Conservation (phyloP, 441 rosid species). For the Lepidium campestre region DNA sequence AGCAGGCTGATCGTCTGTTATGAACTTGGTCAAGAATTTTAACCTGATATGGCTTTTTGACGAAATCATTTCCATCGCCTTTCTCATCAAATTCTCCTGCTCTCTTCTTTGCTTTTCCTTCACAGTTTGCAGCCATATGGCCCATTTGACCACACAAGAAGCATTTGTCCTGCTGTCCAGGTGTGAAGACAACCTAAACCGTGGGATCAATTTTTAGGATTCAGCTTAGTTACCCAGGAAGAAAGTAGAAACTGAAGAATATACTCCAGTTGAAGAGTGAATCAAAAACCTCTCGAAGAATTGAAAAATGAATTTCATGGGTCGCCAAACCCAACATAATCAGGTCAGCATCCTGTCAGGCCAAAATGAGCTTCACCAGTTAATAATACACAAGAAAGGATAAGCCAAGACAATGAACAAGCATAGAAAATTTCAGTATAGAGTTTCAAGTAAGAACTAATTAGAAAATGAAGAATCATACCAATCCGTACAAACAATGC, state of each 20-base stretch:
- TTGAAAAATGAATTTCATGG: conserved; percentile 94
- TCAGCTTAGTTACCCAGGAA: not conserved
- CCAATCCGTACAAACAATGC: conserved; percentile 96
- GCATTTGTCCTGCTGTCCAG: conserved; percentile 90
- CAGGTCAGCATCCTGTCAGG: conserved; percentile 87
- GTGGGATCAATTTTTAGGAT: not conserved
- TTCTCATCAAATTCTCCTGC: conserved; percentile 96
- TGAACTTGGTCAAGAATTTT: conserved; percentile 1
- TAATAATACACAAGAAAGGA: not conserved
- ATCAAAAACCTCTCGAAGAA: conserved; percentile 85
- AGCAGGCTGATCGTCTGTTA: not conserved
- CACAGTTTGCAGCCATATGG: conserved; percentile 81
- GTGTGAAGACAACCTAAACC: conserved; percentile 76
- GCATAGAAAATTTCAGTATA: not conserved
- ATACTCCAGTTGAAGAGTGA: not conserved
- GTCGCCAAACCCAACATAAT: conserved; percentile 98
- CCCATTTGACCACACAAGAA: conserved; percentile 95
- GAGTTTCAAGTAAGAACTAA: not conserved
- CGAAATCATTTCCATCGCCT: conserved; percentile 42
- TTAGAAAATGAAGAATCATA: conserved; percentile 38
- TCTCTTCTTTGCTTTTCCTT: conserved; percentile 83
- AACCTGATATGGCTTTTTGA: conserved; percentile 94
- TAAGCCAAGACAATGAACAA: conserved; percentile 1
- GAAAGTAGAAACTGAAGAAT: not conserved
- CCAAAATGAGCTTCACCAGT: conserved; percentile 12